Evolutionary conservation across 1,284 basidiomycete genomes (phyloP).

Genomic region (Porodaedalea pini): DNA sequence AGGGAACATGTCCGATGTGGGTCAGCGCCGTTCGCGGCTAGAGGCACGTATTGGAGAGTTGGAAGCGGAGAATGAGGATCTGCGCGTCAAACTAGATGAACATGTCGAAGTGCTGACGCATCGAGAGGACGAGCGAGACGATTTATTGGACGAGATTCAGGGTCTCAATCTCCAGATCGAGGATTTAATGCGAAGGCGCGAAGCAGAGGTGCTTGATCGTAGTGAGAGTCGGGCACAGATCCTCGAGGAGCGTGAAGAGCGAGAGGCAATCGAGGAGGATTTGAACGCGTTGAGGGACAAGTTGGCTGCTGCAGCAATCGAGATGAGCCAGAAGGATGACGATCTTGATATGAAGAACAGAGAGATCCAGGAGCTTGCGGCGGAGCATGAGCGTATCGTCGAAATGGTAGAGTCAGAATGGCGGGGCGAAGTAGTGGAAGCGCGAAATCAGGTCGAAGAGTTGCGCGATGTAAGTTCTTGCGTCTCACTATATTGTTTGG

Average conservation of each 20-base stretch:
- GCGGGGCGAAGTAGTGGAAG: slow-evolving; percentile 74
- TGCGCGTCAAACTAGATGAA: slow-evolving; percentile 56
- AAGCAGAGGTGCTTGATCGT: slow-evolving; percentile 61
- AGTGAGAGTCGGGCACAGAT: slow-evolving; percentile 68
- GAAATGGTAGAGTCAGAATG: slow-evolving; percentile 71
- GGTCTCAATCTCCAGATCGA: slow-evolving; percentile 65
- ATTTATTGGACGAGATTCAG: slow-evolving; percentile 62
- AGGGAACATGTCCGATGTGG: slow-evolving; percentile 4
- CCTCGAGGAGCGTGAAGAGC: slow-evolving; percentile 63
- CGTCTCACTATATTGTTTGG: neutral
- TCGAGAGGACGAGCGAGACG: slow-evolving; percentile 68
- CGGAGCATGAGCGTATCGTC: slow-evolving; percentile 65
- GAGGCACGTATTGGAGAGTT: slow-evolving; percentile 52
- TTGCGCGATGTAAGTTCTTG: slow-evolving; percentile 60
- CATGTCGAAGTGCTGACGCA: slow-evolving; percentile 53
- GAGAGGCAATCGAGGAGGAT: slow-evolving; percentile 71
- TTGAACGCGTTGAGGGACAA: slow-evolving; percentile 70
- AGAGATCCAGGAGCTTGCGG: slow-evolving; percentile 67
- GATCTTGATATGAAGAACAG: slow-evolving; percentile 71
- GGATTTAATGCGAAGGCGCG: slow-evolving; percentile 55
- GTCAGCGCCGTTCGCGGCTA: slow-evolving; percentile 28
- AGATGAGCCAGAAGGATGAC: slow-evolving; percentile 78
- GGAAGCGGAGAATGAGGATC: slow-evolving; percentile 62
- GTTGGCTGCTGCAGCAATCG: slow-evolving; percentile 73
- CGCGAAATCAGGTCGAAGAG: slow-evolving; percentile 66